Conservation (phyloP, 371 early-diverging fungal species). For the Circinella umbellata region DNA sequence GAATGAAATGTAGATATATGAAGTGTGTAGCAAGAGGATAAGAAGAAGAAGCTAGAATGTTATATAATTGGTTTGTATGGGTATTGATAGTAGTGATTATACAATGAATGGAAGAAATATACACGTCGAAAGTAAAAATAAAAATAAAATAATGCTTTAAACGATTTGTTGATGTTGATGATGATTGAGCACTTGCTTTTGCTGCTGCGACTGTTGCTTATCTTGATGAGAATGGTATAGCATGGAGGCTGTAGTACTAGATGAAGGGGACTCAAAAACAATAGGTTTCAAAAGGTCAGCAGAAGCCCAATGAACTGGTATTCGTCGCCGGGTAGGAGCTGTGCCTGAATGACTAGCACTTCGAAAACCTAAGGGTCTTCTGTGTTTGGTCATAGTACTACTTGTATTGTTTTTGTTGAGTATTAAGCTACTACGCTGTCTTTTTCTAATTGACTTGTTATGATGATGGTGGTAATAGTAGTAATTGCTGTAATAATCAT, state of each 20-base stretch:
- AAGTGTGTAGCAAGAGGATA: too few relatives aligned
- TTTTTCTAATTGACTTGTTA: slow-evolving; percentile 8
- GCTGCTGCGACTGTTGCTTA: not conserved
- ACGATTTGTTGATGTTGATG: not conserved
- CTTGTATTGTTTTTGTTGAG: not conserved
- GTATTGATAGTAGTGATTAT: too few relatives aligned
- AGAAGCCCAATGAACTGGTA: slow-evolving; percentile 3
- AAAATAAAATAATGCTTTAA: not conserved
- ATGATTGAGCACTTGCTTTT: not conserved
- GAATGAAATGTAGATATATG: not conserved
- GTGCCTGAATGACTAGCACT: slow-evolving; percentile 12
- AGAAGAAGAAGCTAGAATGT: too few relatives aligned
- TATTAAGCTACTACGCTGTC: slow-evolving; percentile 9
- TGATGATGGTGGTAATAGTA: not conserved
- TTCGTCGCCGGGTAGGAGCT: not conserved
- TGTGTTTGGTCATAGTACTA: not conserved
- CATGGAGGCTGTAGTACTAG: not conserved
- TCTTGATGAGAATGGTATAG: not conserved
- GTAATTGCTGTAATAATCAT: not conserved
- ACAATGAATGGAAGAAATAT: not conserved
- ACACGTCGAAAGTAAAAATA: not conserved
- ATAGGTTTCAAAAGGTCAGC: slow-evolving; percentile 1
- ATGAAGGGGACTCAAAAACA: not conserved
- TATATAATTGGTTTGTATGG: too few relatives aligned
- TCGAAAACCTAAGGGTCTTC: slow-evolving; percentile 8